Base-by-base conservation (phyloP, 139 green algal genomes). In the Haematococcus lacustris region DNA sequence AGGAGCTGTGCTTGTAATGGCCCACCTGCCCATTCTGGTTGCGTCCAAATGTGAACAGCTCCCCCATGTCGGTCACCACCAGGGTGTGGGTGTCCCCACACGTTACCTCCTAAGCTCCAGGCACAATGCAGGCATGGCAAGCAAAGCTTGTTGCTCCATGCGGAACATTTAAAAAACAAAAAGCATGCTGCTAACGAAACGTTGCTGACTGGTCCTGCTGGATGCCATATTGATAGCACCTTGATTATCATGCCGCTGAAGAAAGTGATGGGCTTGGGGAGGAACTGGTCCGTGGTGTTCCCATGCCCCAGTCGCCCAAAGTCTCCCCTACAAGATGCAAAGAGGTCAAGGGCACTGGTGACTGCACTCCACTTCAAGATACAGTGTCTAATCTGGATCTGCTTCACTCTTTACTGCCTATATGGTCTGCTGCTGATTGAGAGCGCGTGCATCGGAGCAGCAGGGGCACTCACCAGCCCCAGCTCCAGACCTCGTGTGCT, bases 71-170 rank as follows among this genome's bases (percentile, higher is more conserved):
- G 1, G 76, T 86, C 28, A 88, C 62, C 28, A 88, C 90, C 35
- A 97, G 76, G 23, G 91, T 95, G 81, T 97, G 92, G 7, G 88
- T 95, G 83, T 97, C 92, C 9, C 92, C 92, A 68, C 92, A 97
- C 3, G 89, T 85, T 33, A 96, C 83, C 7, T 61, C 37, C 32
- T 39, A 50, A 2, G 91, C 76, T 6, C 23, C 37, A 17, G n/a
- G n/a, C n/a, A n/a, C n/a, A n/a, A n/a, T n/a, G n/a, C n/a, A n/a
- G n/a, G n/a, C n/a, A n/a, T n/a, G n/a, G n/a, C n/a, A n/a, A n/a
- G n/a, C n/a, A n/a, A n/a, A n/a, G n/a, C n/a, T n/a, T n/a, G n/a
- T n/a, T n/a, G n/a, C n/a, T n/a, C n/a, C n/a, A n/a, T n/a, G n/a
- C n/a, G n/a, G n/a, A n/a, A n/a, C n/a, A n/a, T n/a, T n/a, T n/a